phyloP scores from a whole-genome alignment of 495 filamentous ascomycete species.

The Talaromyces ruber region DNA sequence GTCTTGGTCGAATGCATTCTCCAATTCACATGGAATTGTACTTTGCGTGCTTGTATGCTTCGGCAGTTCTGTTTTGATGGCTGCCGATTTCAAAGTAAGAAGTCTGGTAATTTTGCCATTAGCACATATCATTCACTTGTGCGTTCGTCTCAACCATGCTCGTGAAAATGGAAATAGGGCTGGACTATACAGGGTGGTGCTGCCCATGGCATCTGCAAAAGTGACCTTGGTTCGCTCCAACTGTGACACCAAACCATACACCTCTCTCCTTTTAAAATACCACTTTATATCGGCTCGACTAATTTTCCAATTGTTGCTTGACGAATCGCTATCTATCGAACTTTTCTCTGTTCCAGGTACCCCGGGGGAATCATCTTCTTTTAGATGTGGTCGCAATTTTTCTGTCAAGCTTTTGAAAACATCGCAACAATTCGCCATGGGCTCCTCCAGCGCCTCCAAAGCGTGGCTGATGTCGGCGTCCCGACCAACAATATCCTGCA shows the following conservation, averaged over 20 bases:
- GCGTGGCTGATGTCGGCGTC: constrained; percentile 1
- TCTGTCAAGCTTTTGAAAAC: background rate
- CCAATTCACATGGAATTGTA: no score
- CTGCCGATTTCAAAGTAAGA: background rate
- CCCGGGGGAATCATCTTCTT: background rate
- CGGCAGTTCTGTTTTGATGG: background rate
- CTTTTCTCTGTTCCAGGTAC: no score
- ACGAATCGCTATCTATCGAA: no score
- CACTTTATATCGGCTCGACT: constrained; percentile 1
- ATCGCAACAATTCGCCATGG: background rate
- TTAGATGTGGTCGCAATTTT: background rate
- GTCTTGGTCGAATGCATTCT: background rate
- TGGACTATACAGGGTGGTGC: background rate
- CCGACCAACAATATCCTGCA: background rate
- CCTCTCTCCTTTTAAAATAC: constrained; percentile 5
- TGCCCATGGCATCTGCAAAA: constrained; percentile 5
- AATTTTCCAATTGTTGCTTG: background rate
- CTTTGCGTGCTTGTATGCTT: no score
- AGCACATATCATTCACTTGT: no score
- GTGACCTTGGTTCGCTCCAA: constrained; percentile 4
- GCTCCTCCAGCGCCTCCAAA: background rate
- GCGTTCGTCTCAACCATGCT: no score
- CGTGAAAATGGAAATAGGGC: no score
- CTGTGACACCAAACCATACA: background rate
- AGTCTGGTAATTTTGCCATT: background rate